Conservation (phyloP, 257 asterid species). For the Ballota nigra region DNA sequence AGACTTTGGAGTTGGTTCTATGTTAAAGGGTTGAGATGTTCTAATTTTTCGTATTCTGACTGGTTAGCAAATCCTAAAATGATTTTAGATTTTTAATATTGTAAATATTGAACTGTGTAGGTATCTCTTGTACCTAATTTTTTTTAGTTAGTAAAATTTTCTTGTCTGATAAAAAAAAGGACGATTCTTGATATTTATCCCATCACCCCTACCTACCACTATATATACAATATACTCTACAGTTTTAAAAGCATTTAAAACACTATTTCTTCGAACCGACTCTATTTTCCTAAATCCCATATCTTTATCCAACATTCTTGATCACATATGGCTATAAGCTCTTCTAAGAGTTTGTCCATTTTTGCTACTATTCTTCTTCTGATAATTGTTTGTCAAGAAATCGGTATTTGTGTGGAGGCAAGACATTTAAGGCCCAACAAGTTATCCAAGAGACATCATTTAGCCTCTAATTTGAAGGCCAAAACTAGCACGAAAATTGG, state of each 20-base stretch:
- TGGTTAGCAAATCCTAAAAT: too few species aligned
- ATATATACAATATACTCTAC: conserved; percentile 18
- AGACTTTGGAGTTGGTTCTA: too few species aligned
- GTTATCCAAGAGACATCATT: neutral
- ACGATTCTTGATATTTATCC: too few species aligned
- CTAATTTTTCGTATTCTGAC: too few species aligned
- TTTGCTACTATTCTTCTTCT: conserved; percentile 9
- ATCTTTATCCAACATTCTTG: neutral
- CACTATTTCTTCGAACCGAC: neutral
- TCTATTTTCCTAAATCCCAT: neutral
- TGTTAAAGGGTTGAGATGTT: too few species aligned
- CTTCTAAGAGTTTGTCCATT: neutral
- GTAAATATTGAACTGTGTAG: too few species aligned
- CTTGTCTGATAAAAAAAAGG: too few species aligned
- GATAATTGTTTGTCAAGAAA: conserved; percentile 27
- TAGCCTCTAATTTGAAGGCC: neutral
- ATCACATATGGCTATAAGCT: conserved; percentile 21
- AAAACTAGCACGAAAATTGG: neutral
- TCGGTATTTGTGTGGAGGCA: conserved; percentile 15
- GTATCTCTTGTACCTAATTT: too few species aligned
- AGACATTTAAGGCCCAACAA: conserved; percentile 31
- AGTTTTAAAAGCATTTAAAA: neutral
- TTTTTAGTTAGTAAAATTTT: too few species aligned
- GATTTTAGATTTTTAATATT: too few species aligned
- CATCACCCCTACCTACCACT: neutral